A percentile compares a stretch with the other conserved stretches of the same genome.
Conservation (phyloP, 108 stramenopile species). For the Chaetoceros tenuissimus region DNA sequence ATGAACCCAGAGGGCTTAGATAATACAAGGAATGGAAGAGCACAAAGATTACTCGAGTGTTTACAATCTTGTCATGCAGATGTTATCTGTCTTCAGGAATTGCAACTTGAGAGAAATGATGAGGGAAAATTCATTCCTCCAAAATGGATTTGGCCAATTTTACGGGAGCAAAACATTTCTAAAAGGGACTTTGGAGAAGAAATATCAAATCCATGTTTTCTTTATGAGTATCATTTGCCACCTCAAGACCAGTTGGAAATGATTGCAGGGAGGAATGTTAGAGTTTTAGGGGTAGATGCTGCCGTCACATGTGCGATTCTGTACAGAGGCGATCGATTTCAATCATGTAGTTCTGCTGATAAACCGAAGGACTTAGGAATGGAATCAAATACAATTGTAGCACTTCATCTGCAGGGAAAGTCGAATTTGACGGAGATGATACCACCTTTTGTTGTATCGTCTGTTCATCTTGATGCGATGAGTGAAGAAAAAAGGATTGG, state of each 20-base stretch:
- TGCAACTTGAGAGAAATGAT: constrained; percentile 27
- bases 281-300: constrained; percentile 27
- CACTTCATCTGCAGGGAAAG: neutral
- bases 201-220: too few relatives aligned
- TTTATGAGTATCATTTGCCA: constrained; percentile 17
- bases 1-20: too few relatives aligned
- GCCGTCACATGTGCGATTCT: constrained; percentile 41
- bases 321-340: constrained; percentile 2
- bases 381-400: neutral
- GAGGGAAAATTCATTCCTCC: constrained; percentile 20
- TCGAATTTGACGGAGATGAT: neutral
- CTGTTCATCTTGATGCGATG: constrained; percentile 40
- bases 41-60: constrained; percentile 18
- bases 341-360: too few relatives aligned
- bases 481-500: constrained; percentile 30
- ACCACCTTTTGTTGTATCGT: constrained; percentile 32
- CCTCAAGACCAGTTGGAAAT: constrained; percentile 23
- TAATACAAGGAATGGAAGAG: constrained; percentile 20
- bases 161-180: neutral
- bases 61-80: constrained; percentile 19
- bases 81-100: constrained; percentile 49
- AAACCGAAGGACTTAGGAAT: too few relatives aligned
- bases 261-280: constrained; percentile 34
- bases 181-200: too few relatives aligned
- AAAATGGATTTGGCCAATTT: constrained; percentile 27